Evolutionary conservation across 23 red algal genomes (phyloP).

Genomic region (Gracilaria gracilis): DNA sequence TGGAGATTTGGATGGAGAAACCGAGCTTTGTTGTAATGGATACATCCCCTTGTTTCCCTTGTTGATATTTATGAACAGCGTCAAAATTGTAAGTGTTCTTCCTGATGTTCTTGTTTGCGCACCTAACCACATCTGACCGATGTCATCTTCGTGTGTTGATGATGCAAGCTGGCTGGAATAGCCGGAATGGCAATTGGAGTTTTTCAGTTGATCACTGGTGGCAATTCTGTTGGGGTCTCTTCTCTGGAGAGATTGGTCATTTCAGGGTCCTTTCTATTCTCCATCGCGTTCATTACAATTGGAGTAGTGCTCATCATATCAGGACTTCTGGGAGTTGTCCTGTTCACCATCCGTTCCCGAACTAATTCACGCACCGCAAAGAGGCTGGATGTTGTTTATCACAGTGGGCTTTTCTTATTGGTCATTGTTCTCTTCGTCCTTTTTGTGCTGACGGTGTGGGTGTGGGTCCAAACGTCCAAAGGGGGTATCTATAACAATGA

Average conservation of each 20-base stretch:
- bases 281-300: slow-evolving; percentile 7
- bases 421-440: slow-evolving; percentile 32
- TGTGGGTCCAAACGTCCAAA: slow-evolving; percentile 4
- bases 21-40: slow-evolving; percentile 52
- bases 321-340: not conserved
- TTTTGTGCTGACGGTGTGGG: slow-evolving; percentile 3
- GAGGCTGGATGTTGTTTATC: slow-evolving; percentile 33
- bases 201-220: slow-evolving; percentile 5
- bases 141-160: not conserved
- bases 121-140: not conserved
- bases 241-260: slow-evolving; percentile 27
- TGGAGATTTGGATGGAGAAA: not conserved
- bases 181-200: slow-evolving; percentile 9
- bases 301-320: slow-evolving; percentile 31
- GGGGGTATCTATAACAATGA: slow-evolving; percentile 7
- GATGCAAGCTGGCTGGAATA: not conserved
- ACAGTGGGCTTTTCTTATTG: slow-evolving; percentile 24
- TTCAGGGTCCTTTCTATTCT: slow-evolving; percentile 19
- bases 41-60: slow-evolving; percentile 21
- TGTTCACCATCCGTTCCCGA: slow-evolving; percentile 3
- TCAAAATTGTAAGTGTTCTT: slow-evolving; percentile 45
- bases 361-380: not conserved
- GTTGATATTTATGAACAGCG: slow-evolving; percentile 17
- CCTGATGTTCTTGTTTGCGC: not conserved
- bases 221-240: not conserved